phyloP scores from a whole-genome alignment of 495 filamentous ascomycete genomes.

The Cercophora newfieldiana region DNA sequence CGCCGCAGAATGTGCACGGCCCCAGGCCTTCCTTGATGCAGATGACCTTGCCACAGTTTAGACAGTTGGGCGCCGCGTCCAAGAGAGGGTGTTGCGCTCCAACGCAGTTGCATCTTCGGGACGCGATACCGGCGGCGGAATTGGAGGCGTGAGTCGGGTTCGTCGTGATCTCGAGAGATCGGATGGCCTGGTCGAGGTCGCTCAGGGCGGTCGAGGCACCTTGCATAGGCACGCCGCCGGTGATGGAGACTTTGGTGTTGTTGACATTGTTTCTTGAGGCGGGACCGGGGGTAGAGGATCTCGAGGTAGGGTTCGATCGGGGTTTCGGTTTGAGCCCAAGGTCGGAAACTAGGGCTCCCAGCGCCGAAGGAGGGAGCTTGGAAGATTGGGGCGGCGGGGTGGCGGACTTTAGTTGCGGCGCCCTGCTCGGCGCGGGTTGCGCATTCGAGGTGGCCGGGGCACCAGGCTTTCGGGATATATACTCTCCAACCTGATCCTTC shows the following conservation, averaged over 20 bases:
- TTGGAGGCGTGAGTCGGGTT: slow-evolving; percentile 66
- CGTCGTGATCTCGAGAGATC: slow-evolving; percentile 84
- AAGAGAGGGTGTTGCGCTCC: slow-evolving; percentile 83
- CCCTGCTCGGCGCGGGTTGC: slow-evolving; percentile 40
- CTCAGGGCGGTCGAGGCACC: slow-evolving; percentile 71
- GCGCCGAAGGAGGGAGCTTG: slow-evolving; percentile 66
- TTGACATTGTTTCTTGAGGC: slow-evolving; percentile 30
- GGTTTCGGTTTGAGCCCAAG: slow-evolving; percentile 63
- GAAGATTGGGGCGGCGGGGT: slow-evolving; percentile 36
- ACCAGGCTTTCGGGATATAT: slow-evolving; percentile 38
- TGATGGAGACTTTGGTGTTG: slow-evolving; percentile 61
- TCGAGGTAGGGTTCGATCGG: slow-evolving; percentile 54
- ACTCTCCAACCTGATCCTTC: slow-evolving; percentile 43
- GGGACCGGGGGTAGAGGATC: slow-evolving; percentile 55
- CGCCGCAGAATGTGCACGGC: slow-evolving; percentile 88
- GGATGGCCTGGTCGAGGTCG: slow-evolving; percentile 89
- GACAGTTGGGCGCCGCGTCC: slow-evolving; percentile 84
- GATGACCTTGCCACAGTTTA: slow-evolving; percentile 93
- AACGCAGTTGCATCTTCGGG: slow-evolving; percentile 78
- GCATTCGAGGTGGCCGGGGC: slow-evolving; percentile 34
- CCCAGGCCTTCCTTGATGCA: slow-evolving; percentile 93
- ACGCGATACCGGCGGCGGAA: slow-evolving; percentile 43
- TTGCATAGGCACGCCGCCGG: slow-evolving; percentile 74
- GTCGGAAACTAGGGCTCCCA: slow-evolving; percentile 79
- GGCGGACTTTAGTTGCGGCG: slow-evolving; percentile 37